Evolutionary conservation across 192 early-diverging fungal genomes (phyloP).

Genomic region (Backusella circina): DNA sequence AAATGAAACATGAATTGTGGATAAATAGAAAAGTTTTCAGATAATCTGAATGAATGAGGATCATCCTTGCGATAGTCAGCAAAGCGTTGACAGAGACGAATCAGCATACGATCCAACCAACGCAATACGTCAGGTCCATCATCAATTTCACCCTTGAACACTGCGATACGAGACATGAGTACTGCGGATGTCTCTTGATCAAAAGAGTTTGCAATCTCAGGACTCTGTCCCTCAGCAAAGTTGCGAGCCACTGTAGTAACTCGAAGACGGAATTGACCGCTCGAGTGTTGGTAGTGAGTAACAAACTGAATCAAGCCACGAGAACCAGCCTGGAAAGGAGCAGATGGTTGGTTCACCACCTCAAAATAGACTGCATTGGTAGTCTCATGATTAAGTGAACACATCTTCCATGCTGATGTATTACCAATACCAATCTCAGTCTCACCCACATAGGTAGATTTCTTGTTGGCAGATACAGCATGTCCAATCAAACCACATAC

Average conservation of each 20-base stretch:
- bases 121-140: slow-evolving; percentile 95
- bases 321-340: slow-evolving; percentile 75
- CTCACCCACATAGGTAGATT: slow-evolving; percentile 87
- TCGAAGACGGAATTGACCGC: slow-evolving; percentile 83
- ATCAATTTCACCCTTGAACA: slow-evolving; percentile 96
- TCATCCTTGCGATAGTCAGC: slow-evolving; percentile 97
- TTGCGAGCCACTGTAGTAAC: slow-evolving; percentile 95
- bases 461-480: slow-evolving; percentile 87
- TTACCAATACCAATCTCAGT: slow-evolving; percentile 98
- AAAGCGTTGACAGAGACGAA: slow-evolving; percentile 96
- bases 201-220: slow-evolving; percentile 87
- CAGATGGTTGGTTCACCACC: slow-evolving; percentile 84
- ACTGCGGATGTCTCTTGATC: slow-evolving; percentile 98
- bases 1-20: slow-evolving; percentile 99
- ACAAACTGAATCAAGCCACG: slow-evolving; percentile 92
- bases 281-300: slow-evolving; percentile 94
- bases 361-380: slow-evolving; percentile 95
- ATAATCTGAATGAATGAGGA: slow-evolving; percentile 83
- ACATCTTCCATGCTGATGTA: slow-evolving; percentile 95
- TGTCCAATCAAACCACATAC: slow-evolving; percentile 98
- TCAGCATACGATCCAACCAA: slow-evolving; percentile 98
- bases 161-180: slow-evolving; percentile 94
- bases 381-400: slow-evolving; percentile 80
- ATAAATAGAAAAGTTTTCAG: slow-evolving; percentile 95
- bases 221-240: slow-evolving; percentile 74